A percentile compares a stretch with the other conserved stretches of the same genome.
Evolutionary conservation across 2,329 filamentous ascomycete genomes (phyloP).

Genomic region (Aspergillus brunneoviolaceus): DNA sequence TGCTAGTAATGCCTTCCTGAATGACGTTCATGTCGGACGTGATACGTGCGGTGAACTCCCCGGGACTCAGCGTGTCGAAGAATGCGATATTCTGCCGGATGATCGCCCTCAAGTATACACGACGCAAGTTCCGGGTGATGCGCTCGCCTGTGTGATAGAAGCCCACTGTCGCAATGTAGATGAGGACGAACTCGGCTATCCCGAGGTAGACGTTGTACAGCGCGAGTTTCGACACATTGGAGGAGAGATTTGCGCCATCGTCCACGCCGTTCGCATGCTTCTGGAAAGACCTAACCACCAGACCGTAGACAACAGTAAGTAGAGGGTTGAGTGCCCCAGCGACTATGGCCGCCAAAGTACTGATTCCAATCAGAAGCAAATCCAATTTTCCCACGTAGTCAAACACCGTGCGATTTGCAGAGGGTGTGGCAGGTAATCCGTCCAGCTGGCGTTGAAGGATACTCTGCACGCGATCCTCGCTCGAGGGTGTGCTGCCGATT

Average conservation of each 20-base stretch:
- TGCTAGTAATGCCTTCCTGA: slow-evolving; percentile 20
- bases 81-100: slow-evolving; percentile 28
- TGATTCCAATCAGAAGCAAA: not conserved
- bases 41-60: not conserved
- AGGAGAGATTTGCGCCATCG: not conserved
- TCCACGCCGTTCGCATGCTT: not conserved
- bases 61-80: slow-evolving; percentile 20
- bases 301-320: not conserved
- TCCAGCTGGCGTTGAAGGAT: not conserved
- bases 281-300: not conserved
- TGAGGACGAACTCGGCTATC: not conserved
- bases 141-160: slow-evolving; percentile 25
- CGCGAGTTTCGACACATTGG: not conserved
- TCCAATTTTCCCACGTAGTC: not conserved
- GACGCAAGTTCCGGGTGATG: slow-evolving; percentile 22
- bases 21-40: not conserved
- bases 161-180: slow-evolving; percentile 7
- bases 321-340: not conserved
- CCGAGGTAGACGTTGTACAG: not conserved
- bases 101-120: slow-evolving; percentile 25
- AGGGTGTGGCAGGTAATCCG: not conserved
- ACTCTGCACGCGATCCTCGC: not conserved
- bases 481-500: not conserved
- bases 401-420: not conserved
- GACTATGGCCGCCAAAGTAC: not conserved